phyloP scores from a whole-genome alignment of 2,329 filamentous ascomycete species.

The Neopestalotiopsis sp. region DNA sequence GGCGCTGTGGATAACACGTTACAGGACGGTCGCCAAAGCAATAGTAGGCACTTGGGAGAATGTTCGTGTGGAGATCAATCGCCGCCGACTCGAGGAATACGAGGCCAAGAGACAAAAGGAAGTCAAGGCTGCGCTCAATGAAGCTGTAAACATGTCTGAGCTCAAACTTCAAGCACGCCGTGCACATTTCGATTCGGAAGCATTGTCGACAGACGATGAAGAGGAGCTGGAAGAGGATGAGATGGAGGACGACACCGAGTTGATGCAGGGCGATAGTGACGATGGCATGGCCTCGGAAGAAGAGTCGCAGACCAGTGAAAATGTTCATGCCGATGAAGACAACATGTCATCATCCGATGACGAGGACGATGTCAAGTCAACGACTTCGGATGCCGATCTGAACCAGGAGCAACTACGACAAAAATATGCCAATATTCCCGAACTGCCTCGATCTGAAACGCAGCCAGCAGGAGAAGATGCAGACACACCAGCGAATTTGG shows the following conservation, averaged over 20 bases:
- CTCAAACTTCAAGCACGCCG: conserved; percentile 70
- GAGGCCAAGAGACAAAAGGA: conserved; percentile 68
- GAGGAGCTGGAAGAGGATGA: conserved; percentile 54
- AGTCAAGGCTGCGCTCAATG: conserved; percentile 72
- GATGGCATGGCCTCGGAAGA: conserved; percentile 43
- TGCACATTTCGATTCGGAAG: conserved; percentile 59
- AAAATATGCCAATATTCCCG: conserved; percentile 72
- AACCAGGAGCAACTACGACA: conserved; percentile 71
- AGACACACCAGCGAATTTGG: conserved; percentile 21
- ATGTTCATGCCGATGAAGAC: conserved; percentile 51
- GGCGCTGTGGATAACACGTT: conserved; percentile 69
- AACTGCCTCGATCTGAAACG: conserved; percentile 39
- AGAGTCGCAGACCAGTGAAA: conserved; percentile 41
- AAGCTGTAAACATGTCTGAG: conserved; percentile 75
- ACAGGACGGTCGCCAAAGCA: conserved; percentile 71
- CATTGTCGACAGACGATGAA: conserved; percentile 46
- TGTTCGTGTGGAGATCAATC: conserved; percentile 66
- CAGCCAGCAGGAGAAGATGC: conserved; percentile 34
- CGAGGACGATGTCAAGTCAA: conserved; percentile 59
- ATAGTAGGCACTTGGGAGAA: conserved; percentile 68
- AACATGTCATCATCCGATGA: conserved; percentile 70
- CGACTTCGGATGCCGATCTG: conserved; percentile 65
- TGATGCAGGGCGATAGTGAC: conserved; percentile 43
- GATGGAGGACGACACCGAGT: conserved; percentile 49
- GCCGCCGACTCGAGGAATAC: conserved; percentile 64